Percentiles rank a stretch among this genome's conserved stretches.
Evolutionary conservation across 768 basidiomycete species (phyloP).

Genomic region (Cystofilobasidium capitatum): DNA sequence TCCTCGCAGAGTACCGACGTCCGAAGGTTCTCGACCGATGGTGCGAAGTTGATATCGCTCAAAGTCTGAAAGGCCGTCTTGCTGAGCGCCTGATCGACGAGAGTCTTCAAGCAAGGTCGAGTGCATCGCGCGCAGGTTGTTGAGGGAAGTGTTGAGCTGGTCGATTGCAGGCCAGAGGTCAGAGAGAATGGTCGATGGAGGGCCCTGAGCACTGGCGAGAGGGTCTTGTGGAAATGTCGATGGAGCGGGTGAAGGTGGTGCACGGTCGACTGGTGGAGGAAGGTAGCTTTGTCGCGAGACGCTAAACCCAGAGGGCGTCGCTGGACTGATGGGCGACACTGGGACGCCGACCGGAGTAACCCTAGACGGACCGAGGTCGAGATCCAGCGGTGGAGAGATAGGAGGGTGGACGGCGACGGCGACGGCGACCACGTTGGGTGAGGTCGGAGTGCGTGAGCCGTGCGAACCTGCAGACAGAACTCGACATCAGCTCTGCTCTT

Average conservation of each 20-base stretch:
- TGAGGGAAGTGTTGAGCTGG: conserved; percentile 16
- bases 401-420: too few relatives aligned
- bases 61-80: background rate
- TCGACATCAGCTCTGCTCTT: too few relatives aligned
- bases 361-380: too few relatives aligned
- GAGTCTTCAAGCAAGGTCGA: background rate
- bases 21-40: background rate
- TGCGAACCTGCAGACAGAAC: too few relatives aligned
- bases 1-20: background rate
- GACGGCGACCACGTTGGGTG: too few relatives aligned
- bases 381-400: too few relatives aligned
- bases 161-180: conserved; percentile 16
- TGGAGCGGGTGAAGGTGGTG: background rate
- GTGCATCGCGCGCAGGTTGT: conserved; percentile 16
- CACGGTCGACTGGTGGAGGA: too few relatives aligned
- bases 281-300: too few relatives aligned
- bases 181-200: conserved; percentile 8
- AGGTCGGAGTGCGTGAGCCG: too few relatives aligned
- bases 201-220: background rate
- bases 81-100: background rate
- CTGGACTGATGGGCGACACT: too few relatives aligned
- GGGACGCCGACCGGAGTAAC: too few relatives aligned
- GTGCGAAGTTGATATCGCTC: background rate
- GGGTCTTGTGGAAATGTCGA: background rate
- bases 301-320: too few relatives aligned